phyloP scores from a whole-genome alignment of 2,329 filamentous ascomycete species.

The Cladophialophora bantiana region DNA sequence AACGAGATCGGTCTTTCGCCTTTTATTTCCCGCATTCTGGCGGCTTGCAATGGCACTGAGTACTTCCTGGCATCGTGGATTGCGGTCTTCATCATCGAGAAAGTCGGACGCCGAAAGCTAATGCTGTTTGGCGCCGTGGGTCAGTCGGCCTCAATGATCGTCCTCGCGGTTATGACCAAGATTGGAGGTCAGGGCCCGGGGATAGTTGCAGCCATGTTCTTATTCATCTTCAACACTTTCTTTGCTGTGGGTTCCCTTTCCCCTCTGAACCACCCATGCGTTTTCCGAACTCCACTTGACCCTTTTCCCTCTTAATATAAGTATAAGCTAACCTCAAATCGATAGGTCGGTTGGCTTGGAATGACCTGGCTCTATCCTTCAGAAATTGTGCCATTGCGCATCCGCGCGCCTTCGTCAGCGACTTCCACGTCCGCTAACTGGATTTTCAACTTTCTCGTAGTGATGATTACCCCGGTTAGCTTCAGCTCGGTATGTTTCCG shows the following conservation, averaged over 20 bases:
- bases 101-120: slow-evolving; percentile 31
- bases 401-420: slow-evolving; percentile 69
- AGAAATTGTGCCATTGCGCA: slow-evolving; percentile 58
- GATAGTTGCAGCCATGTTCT: slow-evolving; percentile 58
- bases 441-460: slow-evolving; percentile 76
- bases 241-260: background rate
- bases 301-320: background rate
- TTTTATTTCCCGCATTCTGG: slow-evolving; percentile 31
- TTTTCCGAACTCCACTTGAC: background rate
- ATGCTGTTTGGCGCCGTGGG: slow-evolving; percentile 31
- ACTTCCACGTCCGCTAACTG: slow-evolving; percentile 74
- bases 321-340: background rate
- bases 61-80: slow-evolving; percentile 39
- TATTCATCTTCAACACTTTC: slow-evolving; percentile 65
- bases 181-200: slow-evolving; percentile 48
- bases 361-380: slow-evolving; percentile 53
- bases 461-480: slow-evolving; percentile 79
- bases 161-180: slow-evolving; percentile 41
- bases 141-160: slow-evolving; percentile 32
- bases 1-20: slow-evolving; percentile 31
- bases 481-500: slow-evolving; percentile 5
- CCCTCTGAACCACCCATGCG: background rate
- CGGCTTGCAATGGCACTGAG: slow-evolving; percentile 31
- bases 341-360: slow-evolving; percentile 53
- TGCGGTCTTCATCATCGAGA: slow-evolving; percentile 33